Percentiles rank a stretch among this genome's conserved stretches.
phyloP scores from a whole-genome alignment of 2,329 filamentous ascomycete genomes.

The Neonectria punicea region DNA sequence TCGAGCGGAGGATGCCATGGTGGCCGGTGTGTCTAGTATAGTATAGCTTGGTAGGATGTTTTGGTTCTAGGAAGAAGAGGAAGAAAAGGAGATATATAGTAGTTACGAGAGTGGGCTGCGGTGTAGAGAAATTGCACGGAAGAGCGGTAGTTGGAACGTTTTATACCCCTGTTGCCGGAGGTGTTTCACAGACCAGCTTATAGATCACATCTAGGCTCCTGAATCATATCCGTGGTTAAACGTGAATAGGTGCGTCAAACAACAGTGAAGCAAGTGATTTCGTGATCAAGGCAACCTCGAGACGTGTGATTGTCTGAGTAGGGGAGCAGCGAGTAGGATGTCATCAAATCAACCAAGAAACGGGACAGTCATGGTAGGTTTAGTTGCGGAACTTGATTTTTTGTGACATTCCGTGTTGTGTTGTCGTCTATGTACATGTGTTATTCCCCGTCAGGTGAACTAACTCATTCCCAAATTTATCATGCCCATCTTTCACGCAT shows the following conservation, averaged over 20 bases:
- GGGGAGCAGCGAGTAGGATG: neutral
- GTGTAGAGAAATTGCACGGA: neutral
- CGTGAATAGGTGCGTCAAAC: neutral
- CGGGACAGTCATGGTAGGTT: neutral
- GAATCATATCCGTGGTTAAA: neutral
- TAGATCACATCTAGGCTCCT: neutral
- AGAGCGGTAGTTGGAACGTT: neutral
- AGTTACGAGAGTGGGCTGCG: neutral
- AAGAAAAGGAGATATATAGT: neutral
- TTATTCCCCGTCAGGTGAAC: neutral
- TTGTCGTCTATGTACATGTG: neutral
- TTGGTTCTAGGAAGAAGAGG: neutral
- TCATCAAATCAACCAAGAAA: neutral
- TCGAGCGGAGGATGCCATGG: neutral
- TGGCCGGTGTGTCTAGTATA: neutral
- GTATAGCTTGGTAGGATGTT: neutral
- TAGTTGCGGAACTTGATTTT: neutral
- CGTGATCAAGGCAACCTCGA: no score
- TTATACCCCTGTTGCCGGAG: neutral
- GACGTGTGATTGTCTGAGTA: neutral
- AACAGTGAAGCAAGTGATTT: neutral
- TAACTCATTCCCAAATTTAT: constrained; percentile 6
- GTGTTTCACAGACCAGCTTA: neutral
- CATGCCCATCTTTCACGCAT: constrained; percentile 9
- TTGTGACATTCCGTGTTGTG: neutral